Percentiles rank a stretch among this genome's conserved stretches.
Conservation (phyloP, 2,329 filamentous ascomycete species). For the Cercospora canescens region DNA sequence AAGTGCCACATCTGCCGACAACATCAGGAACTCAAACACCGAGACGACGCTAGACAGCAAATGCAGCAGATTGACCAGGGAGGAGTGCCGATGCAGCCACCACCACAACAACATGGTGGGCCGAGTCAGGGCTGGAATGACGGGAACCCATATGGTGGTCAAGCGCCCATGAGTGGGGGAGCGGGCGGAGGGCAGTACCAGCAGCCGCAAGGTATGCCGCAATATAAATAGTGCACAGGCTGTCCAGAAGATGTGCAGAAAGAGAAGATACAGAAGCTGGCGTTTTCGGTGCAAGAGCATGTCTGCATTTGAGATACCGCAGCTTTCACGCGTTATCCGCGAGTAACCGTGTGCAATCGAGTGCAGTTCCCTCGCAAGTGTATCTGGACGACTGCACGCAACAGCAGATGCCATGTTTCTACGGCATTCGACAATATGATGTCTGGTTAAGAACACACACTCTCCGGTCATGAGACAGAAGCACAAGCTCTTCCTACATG, state of each 20-base stretch:
- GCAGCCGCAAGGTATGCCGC: constrained; percentile 7
- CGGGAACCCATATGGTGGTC: constrained; percentile 20
- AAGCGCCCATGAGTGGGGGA: constrained; percentile 14
- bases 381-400: too few relatives aligned
- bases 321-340: background rate
- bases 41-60: constrained; percentile 40
- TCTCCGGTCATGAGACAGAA: too few relatives aligned
- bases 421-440: too few relatives aligned
- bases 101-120: constrained; percentile 6
- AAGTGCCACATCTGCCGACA: constrained; percentile 74
- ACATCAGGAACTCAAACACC: constrained; percentile 48
- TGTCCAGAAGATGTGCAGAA: background rate
- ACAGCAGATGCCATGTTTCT: too few relatives aligned
- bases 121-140: constrained; percentile 30
- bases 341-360: background rate
- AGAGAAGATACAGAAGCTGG: background rate
- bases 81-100: constrained; percentile 32
- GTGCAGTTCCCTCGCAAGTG: background rate
- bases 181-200: constrained; percentile 13
- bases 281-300: background rate
- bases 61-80: constrained; percentile 32
- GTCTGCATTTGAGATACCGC: background rate
- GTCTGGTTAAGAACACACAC: too few relatives aligned
- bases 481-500: too few relatives aligned
- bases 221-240: constrained; percentile 9